These are phyloP conservation scores for Panicum hallii DNA, from an alignment of 202 grass and related monocot species.

Conservation along the genomic window DNA sequence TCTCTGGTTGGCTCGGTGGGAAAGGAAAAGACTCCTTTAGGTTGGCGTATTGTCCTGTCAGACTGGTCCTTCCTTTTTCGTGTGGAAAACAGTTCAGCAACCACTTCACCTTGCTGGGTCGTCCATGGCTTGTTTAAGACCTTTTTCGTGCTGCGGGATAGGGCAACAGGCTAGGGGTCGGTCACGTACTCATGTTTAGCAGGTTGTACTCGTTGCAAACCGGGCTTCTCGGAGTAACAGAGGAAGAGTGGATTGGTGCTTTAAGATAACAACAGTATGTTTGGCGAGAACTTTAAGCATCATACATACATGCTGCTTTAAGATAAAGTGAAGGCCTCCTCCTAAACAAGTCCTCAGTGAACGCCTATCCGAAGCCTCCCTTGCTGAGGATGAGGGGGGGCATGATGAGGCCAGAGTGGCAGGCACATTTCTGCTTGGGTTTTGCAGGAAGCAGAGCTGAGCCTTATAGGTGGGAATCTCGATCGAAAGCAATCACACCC, in stretches of 20 bases:
- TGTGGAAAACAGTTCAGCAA: conserved; percentile 48
- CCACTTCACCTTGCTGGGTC: conserved; percentile 13
- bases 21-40: not conserved
- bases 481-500: not conserved
- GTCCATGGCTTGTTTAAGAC: conserved; percentile 42
- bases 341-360: not conserved
- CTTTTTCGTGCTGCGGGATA: not conserved
- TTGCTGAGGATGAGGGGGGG: conserved; percentile 11
- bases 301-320: conserved; percentile 14
- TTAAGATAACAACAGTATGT: conserved; percentile 25
- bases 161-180: not conserved
- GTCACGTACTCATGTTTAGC: not conserved
- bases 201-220: not conserved
- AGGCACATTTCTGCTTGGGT: not conserved
- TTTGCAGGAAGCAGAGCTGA: not conserved
- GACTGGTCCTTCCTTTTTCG: not conserved
- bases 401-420: conserved; percentile 1
- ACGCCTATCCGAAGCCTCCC: not conserved
- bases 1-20: not conserved
- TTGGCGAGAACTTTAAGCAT: not conserved
- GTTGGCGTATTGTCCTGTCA: conserved; percentile 18
- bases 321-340: conserved; percentile 9
- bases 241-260: conserved; percentile 3
- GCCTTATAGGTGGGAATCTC: not conserved
- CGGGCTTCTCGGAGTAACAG: conserved; percentile 19